phyloP scores from a whole-genome alignment of 116 monocot species.

The Cymodocea nodosa region DNA sequence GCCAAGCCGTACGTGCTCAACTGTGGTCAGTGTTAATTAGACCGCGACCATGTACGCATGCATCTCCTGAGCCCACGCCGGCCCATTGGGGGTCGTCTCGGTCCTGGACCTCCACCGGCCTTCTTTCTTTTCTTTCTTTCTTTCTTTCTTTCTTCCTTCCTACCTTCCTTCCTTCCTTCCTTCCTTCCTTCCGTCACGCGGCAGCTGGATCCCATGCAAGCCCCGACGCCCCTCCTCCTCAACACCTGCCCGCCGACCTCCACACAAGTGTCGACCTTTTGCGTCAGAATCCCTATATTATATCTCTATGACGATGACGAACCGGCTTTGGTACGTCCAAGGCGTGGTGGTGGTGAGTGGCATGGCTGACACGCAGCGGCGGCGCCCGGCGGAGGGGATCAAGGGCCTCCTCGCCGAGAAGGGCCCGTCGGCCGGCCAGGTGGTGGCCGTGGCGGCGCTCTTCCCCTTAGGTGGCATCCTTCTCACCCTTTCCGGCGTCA shows the following conservation, averaged over 20 bases:
- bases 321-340: neutral
- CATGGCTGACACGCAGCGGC: too few relatives aligned
- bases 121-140: neutral
- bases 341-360: neutral
- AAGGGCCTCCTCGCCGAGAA: constrained; percentile 10
- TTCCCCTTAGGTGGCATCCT: too few relatives aligned
- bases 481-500: constrained; percentile 34
- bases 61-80: too few relatives aligned
- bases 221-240: neutral
- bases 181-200: neutral
- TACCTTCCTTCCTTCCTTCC: neutral
- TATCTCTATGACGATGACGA: neutral
- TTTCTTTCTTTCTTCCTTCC: neutral
- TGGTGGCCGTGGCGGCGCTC: constrained; percentile 25
- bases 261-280: neutral
- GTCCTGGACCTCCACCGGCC: too few relatives aligned
- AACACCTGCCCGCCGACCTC: neutral
- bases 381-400: neutral
- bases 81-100: too few relatives aligned
- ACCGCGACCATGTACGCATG: too few relatives aligned
- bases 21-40: too few relatives aligned
- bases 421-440: constrained; percentile 25
- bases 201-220: constrained; percentile 2
- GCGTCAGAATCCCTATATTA: neutral
- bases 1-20: too few relatives aligned